A percentile compares a stretch with the other conserved stretches of the same genome.
phyloP scores from a whole-genome alignment of 2,329 filamentous ascomycete genomes.

The Colletotrichum coccodes region DNA sequence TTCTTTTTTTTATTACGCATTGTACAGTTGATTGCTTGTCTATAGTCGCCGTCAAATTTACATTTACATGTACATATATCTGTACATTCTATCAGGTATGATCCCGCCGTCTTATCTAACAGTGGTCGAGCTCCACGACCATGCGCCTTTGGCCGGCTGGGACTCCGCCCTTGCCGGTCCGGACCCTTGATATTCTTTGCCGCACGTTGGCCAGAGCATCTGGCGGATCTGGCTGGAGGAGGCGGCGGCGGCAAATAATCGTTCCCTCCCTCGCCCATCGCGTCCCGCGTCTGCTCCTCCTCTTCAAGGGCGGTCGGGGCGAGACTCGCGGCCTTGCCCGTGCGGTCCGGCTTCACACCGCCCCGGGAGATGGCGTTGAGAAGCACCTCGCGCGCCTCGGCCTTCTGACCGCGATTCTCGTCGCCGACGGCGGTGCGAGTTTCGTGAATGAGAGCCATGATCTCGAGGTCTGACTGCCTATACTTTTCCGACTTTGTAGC shows the following conservation, averaged over 20 bases:
- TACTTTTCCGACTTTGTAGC: constrained; percentile 24
- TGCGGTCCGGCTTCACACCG: neutral
- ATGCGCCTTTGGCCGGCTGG: neutral
- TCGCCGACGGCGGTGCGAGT: neutral
- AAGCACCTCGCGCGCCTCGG: constrained; percentile 4
- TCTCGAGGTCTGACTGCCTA: constrained; percentile 23
- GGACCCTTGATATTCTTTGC: neutral
- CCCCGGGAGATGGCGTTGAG: neutral
- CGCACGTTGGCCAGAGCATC: neutral
- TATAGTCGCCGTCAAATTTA: neutral
- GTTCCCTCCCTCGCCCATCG: neutral
- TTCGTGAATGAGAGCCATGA: constrained; percentile 16
- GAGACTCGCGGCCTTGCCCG: neutral
- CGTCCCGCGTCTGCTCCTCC: neutral
- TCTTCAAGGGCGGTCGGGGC: neutral
- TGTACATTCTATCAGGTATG: neutral
- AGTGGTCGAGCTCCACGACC: constrained; percentile 1
- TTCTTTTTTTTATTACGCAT: neutral
- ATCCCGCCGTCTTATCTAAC: neutral
- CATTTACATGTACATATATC: constrained; percentile 11
- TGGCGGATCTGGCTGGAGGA: neutral
- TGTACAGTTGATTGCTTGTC: neutral
- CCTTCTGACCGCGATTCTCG: constrained; percentile 11
- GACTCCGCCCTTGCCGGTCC: neutral
- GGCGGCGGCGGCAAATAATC: neutral